A percentile compares a stretch with the other conserved stretches of the same genome.
These are phyloP conservation scores for Fusarium sp. DNA, from an alignment of 2,329 filamentous ascomycete species.

Conservation along the genomic window DNA sequence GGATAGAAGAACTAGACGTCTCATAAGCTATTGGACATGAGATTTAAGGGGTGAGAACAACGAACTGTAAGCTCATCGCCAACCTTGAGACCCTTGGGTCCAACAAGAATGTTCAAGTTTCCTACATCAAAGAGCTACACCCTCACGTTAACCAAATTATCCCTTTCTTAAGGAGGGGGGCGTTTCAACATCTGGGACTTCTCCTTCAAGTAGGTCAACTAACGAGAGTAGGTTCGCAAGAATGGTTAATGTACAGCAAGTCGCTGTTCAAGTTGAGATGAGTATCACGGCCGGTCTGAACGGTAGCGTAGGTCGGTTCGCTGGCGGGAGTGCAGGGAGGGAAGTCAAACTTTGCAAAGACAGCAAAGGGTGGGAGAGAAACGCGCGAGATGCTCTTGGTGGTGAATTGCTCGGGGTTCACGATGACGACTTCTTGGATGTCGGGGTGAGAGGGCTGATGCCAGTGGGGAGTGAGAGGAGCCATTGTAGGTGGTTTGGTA, in stretches of 20 bases:
- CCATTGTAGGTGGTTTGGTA: conserved; percentile 54
- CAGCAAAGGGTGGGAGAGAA: conserved; percentile 68
- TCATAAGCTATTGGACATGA: conserved; percentile 5
- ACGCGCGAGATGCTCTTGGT: conserved; percentile 70
- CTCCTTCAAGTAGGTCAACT: conserved; percentile 50
- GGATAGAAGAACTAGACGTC: conserved; percentile 74
- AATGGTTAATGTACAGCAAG: conserved; percentile 75
- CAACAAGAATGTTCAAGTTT: conserved; percentile 68
- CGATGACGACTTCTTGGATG: conserved; percentile 65
- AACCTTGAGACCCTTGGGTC: conserved; percentile 63
- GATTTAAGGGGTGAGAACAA: background rate
- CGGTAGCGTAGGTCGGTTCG: conserved; percentile 71
- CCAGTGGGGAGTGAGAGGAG: conserved; percentile 70
- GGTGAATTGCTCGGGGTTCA: conserved; percentile 65
- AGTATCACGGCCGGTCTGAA: conserved; percentile 66
- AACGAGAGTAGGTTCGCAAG: conserved; percentile 73
- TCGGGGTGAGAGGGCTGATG: conserved; percentile 69
- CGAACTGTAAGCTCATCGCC: conserved; percentile 69
- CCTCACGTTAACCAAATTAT: conserved; percentile 16
- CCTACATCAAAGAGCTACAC: conserved; percentile 69
- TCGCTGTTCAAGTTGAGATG: conserved; percentile 75
- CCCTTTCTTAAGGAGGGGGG: background rate
- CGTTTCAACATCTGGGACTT: conserved; percentile 7
- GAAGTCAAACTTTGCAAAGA: conserved; percentile 75
- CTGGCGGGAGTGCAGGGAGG: conserved; percentile 69